A percentile compares a stretch with the other conserved stretches of the same genome.
These are phyloP conservation scores for Metarhizium rileyi DNA, from an alignment of 2,329 filamentous ascomycete genomes.

Conservation along the genomic window DNA sequence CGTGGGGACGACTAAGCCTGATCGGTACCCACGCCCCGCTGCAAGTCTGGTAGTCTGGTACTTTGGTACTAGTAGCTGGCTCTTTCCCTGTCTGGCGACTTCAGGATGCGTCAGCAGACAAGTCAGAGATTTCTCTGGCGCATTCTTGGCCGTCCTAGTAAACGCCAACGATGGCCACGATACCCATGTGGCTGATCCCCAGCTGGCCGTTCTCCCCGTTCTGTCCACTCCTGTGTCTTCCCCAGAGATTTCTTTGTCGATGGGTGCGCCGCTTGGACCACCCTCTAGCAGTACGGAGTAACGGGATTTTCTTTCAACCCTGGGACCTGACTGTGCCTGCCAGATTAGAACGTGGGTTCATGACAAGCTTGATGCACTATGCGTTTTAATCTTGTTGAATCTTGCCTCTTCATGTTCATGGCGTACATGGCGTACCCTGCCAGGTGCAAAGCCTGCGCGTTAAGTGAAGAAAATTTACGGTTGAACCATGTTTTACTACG, in stretches of 20 bases:
- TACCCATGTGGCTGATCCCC: constrained; percentile 1
- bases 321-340: background rate
- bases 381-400: background rate
- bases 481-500: background rate
- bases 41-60: background rate
- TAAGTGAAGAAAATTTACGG: background rate
- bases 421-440: background rate
- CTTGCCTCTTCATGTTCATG: background rate
- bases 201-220: background rate
- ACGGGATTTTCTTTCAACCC: background rate
- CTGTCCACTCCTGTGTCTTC: background rate
- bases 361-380: background rate
- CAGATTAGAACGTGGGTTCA: background rate
- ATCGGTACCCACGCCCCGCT: constrained; percentile 6
- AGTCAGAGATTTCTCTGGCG: constrained; percentile 11
- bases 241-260: background rate
- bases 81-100: constrained; percentile 6
- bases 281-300: background rate
- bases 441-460: background rate
- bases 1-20: constrained; percentile 7
- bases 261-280: background rate
- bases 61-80: background rate
- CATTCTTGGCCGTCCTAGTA: constrained; percentile 1
- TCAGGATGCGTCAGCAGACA: constrained; percentile 11
- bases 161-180: no score